Conservation (phyloP, 331 rosid genomes). For the Saraca asoca region DNA sequence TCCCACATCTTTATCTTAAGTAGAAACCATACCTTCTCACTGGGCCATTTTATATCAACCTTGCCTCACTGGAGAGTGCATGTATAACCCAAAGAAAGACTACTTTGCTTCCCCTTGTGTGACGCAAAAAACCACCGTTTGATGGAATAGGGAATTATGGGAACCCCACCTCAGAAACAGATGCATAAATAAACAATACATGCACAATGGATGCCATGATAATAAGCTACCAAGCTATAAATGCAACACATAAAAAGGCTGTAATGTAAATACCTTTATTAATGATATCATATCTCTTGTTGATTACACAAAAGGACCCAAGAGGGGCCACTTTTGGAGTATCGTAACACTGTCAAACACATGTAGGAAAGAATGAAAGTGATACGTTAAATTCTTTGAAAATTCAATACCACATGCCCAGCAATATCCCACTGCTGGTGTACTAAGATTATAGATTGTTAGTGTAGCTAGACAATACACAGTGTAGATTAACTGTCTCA, state of each 20-base stretch:
- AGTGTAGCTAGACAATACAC: too few species aligned
- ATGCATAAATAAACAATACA: too few species aligned
- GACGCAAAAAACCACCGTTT: neutral
- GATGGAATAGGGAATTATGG: neutral
- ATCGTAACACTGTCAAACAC: neutral
- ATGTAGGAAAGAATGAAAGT: slow-evolving; percentile 2
- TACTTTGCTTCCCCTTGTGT: neutral
- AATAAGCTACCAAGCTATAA: slow-evolving; percentile 23
- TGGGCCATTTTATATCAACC: too few species aligned
- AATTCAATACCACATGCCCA: slow-evolving; percentile 27
- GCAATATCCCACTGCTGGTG: neutral
- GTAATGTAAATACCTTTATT: too few species aligned
- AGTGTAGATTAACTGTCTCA: too few species aligned
- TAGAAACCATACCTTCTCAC: too few species aligned
- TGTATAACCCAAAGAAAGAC: too few species aligned
- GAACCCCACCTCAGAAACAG: neutral
- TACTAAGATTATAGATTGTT: too few species aligned
- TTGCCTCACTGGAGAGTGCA: too few species aligned
- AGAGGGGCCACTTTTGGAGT: slow-evolving; percentile 5
- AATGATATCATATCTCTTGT: slow-evolving; percentile 11
- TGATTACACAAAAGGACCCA: too few species aligned
- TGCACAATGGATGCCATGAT: slow-evolving; percentile 25
- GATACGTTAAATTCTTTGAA: neutral
- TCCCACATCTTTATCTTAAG: too few species aligned
- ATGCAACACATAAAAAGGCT: too few species aligned